A percentile compares a stretch with the other conserved stretches of the same genome.
Conservation (phyloP, 768 basidiomycete genomes). For the Lentinus brumalis region DNA sequence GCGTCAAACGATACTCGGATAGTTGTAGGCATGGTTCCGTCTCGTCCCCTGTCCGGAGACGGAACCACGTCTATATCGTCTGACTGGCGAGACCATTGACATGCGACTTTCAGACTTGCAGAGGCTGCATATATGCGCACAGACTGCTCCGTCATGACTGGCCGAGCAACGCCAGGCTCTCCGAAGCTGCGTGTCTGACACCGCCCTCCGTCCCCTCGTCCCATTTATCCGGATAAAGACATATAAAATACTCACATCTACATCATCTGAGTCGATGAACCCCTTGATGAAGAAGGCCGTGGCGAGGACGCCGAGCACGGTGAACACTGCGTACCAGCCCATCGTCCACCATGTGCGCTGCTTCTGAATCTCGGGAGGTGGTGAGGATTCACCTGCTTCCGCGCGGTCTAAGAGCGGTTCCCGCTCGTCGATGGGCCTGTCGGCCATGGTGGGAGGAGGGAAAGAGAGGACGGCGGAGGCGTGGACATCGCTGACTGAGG, state of each 20-base stretch:
- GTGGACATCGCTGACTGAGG: conserved; percentile 15
- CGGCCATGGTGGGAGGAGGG: not conserved
- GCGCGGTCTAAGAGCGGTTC: conserved; percentile 22
- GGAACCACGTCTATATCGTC: not conserved
- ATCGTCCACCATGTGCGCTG: conserved; percentile 31
- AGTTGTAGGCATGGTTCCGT: no score
- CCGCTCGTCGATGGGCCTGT: conserved; percentile 19
- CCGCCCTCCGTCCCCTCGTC: no score
- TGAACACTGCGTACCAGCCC: conserved; percentile 36
- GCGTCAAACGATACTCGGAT: no score
- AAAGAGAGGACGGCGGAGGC: not conserved
- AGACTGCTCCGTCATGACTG: no score
- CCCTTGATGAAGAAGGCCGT: conserved; percentile 65
- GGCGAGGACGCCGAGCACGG: conserved; percentile 38
- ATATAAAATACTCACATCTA: conserved; percentile 50
- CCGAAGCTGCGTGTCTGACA: no score
- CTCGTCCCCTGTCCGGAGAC: no score
- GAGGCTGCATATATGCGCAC: no score
- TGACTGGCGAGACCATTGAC: no score
- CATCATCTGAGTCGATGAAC: conserved; percentile 68
- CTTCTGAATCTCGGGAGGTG: conserved; percentile 23
- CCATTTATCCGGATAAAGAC: no score
- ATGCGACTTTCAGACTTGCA: no score
- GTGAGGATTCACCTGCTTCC: conserved; percentile 12
- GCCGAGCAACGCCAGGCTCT: no score